Evolutionary conservation across 1,139 yeast genomes (phyloP).

Genomic region (Protomyces inouyei): DNA sequence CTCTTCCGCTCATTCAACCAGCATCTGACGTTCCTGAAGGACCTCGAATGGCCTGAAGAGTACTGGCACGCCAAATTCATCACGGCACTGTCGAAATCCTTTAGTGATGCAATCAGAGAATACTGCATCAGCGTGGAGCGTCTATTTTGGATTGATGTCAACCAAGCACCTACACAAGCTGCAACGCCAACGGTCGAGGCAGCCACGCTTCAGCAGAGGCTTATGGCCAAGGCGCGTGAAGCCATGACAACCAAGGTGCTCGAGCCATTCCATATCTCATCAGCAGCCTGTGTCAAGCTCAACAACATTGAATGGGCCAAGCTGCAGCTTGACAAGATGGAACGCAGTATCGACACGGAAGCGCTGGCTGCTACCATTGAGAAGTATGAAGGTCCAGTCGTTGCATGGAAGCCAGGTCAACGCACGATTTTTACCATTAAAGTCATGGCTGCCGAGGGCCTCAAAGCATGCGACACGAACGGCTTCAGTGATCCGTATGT

Average conservation of each 20-base stretch:
- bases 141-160: slow-evolving; percentile 47
- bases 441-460: slow-evolving; percentile 64
- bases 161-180: slow-evolving; percentile 34
- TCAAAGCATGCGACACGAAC: slow-evolving; percentile 52
- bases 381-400: slow-evolving; percentile 31
- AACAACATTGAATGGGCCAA: slow-evolving; percentile 65
- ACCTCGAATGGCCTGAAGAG: slow-evolving; percentile 58
- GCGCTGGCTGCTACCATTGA: slow-evolving; percentile 49
- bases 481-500: slow-evolving; percentile 61
- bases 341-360: slow-evolving; percentile 60
- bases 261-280: slow-evolving; percentile 58
- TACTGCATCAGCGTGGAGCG: slow-evolving; percentile 52
- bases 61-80: slow-evolving; percentile 57
- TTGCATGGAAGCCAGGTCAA: slow-evolving; percentile 36
- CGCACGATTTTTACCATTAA: slow-evolving; percentile 55
- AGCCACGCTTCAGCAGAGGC: slow-evolving; percentile 38
- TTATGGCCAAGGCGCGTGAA: slow-evolving; percentile 44
- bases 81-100: slow-evolving; percentile 55
- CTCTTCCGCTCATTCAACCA: slow-evolving; percentile 61
- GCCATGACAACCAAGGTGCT: slow-evolving; percentile 44
- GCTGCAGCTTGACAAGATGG: slow-evolving; percentile 55
- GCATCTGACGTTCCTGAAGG: slow-evolving; percentile 51
- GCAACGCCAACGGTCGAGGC: slow-evolving; percentile 32
- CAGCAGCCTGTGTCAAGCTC: slow-evolving; percentile 62
- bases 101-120: slow-evolving; percentile 55